phyloP scores from a whole-genome alignment of 164 flowering plant genomes.

The Warburgia ugandensis region DNA sequence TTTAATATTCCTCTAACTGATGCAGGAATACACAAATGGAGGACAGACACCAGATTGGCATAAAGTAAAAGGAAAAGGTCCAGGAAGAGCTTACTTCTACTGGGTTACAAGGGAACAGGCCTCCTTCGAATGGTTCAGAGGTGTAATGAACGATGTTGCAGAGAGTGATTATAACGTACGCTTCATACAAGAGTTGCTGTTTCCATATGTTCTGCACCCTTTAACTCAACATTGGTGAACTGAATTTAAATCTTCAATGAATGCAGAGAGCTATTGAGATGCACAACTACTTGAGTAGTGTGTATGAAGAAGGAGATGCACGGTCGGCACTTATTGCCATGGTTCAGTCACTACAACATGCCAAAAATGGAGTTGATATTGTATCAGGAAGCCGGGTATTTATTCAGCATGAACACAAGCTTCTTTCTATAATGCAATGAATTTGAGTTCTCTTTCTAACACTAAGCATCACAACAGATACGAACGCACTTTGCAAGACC shows the following conservation, averaged over 20 bases:
- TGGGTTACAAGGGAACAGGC: slow-evolving; percentile 96
- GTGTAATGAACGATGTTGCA: slow-evolving; percentile 90
- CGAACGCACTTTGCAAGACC: slow-evolving; percentile 93
- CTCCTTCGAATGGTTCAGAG: slow-evolving; percentile 97
- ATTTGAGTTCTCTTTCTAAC: slow-evolving; percentile 5
- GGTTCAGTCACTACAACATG: slow-evolving; percentile 91
- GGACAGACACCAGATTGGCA: not conserved
- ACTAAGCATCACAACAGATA: slow-evolving; percentile 53
- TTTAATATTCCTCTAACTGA: slow-evolving; percentile 1
- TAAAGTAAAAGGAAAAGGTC: slow-evolving; percentile 26
- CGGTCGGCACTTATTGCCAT: slow-evolving; percentile 87
- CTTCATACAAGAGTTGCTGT: not conserved
- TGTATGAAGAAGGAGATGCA: slow-evolving; percentile 96
- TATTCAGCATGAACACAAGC: not conserved
- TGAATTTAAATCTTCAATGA: not conserved
- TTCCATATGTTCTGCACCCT: not conserved
- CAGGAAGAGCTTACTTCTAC: slow-evolving; percentile 80
- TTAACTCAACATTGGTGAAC: not conserved
- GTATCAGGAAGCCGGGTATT: slow-evolving; percentile 81
- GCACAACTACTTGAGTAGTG: slow-evolving; percentile 93
- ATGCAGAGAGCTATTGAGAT: slow-evolving; percentile 76
- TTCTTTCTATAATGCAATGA: not conserved
- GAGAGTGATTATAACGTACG: slow-evolving; percentile 55
- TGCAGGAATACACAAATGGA: slow-evolving; percentile 22
- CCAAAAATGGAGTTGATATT: slow-evolving; percentile 83